Evolutionary conservation across 2,329 filamentous ascomycete genomes (phyloP).

Genomic region (Aureobasidium sp.): DNA sequence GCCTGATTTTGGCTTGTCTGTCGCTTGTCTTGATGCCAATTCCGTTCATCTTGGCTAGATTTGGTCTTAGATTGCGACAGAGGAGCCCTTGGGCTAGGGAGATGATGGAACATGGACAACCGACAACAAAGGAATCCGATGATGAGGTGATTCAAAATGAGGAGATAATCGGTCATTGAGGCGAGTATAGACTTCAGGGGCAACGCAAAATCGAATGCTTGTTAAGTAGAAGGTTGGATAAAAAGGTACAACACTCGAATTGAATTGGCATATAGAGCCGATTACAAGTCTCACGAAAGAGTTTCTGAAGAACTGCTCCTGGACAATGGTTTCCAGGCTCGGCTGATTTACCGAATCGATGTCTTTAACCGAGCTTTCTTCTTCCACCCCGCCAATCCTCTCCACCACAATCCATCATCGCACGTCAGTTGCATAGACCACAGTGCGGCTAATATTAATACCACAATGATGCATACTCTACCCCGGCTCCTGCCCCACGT

Average conservation of each 20-base stretch:
- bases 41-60: conserved; percentile 24
- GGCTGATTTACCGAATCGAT: background rate
- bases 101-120: conserved; percentile 20
- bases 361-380: background rate
- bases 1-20: conserved; percentile 23
- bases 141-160: background rate
- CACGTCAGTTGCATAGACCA: background rate
- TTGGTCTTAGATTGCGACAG: conserved; percentile 26
- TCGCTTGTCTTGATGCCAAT: conserved; percentile 20
- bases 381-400: background rate
- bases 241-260: background rate
- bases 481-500: background rate
- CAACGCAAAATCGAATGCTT: background rate
- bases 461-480: background rate
- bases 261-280: background rate
- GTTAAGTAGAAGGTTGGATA: background rate
- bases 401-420: background rate
- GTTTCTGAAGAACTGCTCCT: background rate
- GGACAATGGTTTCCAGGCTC: background rate
- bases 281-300: background rate
- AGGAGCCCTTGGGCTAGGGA: conserved; percentile 31
- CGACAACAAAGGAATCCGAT: background rate
- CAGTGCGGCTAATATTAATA: background rate
- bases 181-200: background rate
- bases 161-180: background rate